Conservation (phyloP, 306 rosid species). For the Corylus avellana region DNA sequence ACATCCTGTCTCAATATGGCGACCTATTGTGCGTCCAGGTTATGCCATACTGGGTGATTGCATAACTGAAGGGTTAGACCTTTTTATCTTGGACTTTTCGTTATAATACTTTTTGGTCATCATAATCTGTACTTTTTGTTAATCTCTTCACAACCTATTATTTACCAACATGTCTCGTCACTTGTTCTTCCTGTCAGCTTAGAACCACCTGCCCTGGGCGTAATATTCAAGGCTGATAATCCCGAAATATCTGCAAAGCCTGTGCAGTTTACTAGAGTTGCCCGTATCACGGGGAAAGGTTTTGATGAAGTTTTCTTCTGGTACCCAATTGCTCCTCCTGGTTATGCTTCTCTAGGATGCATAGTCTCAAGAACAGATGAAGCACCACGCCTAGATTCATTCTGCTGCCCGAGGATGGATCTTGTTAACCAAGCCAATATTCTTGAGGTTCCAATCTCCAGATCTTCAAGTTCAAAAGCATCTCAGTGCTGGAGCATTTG, state of each 20-base stretch:
- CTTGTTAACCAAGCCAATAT: conserved; percentile 88
- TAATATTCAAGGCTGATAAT: conserved; percentile 77
- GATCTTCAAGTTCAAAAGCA: conserved; percentile 73
- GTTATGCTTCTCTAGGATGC: conserved; percentile 97
- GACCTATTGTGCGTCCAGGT: conserved; percentile 78
- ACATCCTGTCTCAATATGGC: conserved; percentile 88
- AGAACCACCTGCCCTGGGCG: conserved; percentile 94
- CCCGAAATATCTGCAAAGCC: conserved; percentile 87
- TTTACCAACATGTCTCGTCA: conserved; percentile 27
- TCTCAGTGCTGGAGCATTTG: conserved; percentile 97
- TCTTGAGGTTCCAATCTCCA: conserved; percentile 80
- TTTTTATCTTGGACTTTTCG: conserved; percentile 18
- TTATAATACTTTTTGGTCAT: conserved; percentile 11
- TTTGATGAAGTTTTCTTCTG: conserved; percentile 89
- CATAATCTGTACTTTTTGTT: conserved; percentile 9
- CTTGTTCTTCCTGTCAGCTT: conserved; percentile 58
- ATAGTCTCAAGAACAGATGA: conserved; percentile 76
- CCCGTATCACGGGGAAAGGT: conserved; percentile 78
- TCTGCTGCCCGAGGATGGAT: conserved; percentile 99
- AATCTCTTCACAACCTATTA: conserved; percentile 7
- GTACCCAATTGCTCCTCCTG: conserved; percentile 97
- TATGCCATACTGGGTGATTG: conserved; percentile 89
- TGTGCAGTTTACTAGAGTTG: conserved; percentile 90
- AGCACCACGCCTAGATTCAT: conserved; percentile 60
- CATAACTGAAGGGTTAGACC: conserved; percentile 89